Conservation (phyloP, 257 asterid species). For the Mitragyna speciosa region DNA sequence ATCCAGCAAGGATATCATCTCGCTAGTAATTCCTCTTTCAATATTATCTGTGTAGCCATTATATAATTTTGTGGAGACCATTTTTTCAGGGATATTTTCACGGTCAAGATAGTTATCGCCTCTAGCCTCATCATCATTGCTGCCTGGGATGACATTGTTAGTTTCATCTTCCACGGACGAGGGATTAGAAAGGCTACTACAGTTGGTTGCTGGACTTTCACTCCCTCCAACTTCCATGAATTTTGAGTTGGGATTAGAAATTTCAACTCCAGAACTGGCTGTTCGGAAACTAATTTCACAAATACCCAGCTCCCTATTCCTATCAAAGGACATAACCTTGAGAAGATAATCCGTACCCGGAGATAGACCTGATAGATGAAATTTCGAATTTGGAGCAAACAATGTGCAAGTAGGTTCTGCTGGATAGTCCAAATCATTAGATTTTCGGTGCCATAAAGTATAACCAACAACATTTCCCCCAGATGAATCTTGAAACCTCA, state of each 20-base stretch:
- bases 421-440: constrained; percentile 53
- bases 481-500: constrained; percentile 32
- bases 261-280: constrained; percentile 31
- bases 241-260: constrained; percentile 33
- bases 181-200: constrained; percentile 87
- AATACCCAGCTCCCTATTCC: constrained; percentile 44
- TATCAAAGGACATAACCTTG: constrained; percentile 49
- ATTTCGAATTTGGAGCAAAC: constrained; percentile 49
- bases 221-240: constrained; percentile 49
- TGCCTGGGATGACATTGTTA: constrained; percentile 46
- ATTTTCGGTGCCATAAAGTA: constrained; percentile 72
- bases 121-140: constrained; percentile 44
- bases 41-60: constrained; percentile 23
- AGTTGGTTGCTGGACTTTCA: constrained; percentile 62
- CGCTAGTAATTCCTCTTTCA: constrained; percentile 36
- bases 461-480: constrained; percentile 29
- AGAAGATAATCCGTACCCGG: constrained; percentile 60
- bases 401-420: constrained; percentile 59
- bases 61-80: constrained; percentile 29
- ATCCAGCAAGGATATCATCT: constrained; percentile 34
- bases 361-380: constrained; percentile 50
- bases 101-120: constrained; percentile 40
- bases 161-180: constrained; percentile 87
- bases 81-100: constrained; percentile 34
- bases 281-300: constrained; percentile 52